phyloP scores from a whole-genome alignment of 768 basidiomycete species.

The Lepiota venenata region DNA sequence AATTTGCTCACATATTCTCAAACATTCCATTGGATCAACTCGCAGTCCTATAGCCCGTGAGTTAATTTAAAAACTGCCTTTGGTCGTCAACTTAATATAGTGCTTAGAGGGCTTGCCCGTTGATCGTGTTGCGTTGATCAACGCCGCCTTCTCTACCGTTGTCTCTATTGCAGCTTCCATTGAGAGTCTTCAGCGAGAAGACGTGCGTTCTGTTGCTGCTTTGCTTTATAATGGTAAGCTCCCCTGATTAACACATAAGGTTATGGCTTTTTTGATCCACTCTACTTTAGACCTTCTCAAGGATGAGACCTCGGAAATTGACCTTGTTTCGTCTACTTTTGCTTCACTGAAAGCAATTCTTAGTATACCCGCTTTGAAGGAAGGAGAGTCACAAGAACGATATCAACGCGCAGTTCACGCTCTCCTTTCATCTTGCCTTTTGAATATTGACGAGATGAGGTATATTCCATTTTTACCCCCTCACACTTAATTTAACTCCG shows the following conservation, averaged over 20 bases:
- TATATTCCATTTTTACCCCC: conserved; percentile 28
- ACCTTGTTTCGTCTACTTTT: conserved; percentile 77
- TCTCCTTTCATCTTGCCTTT: conserved; percentile 78
- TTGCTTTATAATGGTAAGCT: conserved; percentile 72
- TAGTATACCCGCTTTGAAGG: conserved; percentile 41
- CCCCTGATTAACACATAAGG: neutral
- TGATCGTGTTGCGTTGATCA: conserved; percentile 65
- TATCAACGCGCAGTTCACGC: conserved; percentile 71
- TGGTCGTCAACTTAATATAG: conserved; percentile 7
- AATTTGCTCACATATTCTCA: conserved; percentile 79
- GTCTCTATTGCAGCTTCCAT: conserved; percentile 55
- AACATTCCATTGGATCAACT: conserved; percentile 61
- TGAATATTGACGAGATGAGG: conserved; percentile 93
- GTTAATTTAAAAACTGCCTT: conserved; percentile 10
- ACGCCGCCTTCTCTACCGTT: conserved; percentile 59
- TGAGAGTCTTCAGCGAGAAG: conserved; percentile 57
- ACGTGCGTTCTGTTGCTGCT: conserved; percentile 75
- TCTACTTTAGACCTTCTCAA: conserved; percentile 63
- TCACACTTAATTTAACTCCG: neutral
- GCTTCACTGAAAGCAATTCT: conserved; percentile 77
- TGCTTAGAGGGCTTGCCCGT: conserved; percentile 45
- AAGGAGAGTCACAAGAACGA: conserved; percentile 41
- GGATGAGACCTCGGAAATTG: conserved; percentile 78
- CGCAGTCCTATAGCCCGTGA: conserved; percentile 52
- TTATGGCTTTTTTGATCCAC: neutral